These are phyloP conservation scores for Beauveria australis DNA, from an alignment of 2,329 filamentous ascomycete species.

Conservation along the genomic window DNA sequence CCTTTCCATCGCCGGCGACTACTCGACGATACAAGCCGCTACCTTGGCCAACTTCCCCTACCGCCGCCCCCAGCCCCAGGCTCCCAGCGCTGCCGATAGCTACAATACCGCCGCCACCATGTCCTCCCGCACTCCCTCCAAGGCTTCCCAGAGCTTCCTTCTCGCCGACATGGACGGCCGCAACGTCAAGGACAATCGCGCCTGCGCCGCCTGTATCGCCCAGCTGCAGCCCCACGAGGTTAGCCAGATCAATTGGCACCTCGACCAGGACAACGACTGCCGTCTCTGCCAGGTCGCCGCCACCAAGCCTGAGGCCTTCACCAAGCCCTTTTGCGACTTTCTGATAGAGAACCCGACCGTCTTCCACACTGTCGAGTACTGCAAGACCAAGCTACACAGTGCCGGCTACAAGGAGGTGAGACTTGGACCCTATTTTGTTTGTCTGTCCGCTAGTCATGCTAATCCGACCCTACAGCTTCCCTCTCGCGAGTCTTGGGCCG, in stretches of 20 bases:
- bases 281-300: constrained; percentile 30
- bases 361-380: constrained; percentile 79
- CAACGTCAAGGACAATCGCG: constrained; percentile 24
- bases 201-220: constrained; percentile 32
- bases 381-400: constrained; percentile 62
- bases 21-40: constrained; percentile 27
- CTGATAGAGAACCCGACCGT: constrained; percentile 85
- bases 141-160: constrained; percentile 36
- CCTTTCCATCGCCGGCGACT: constrained; percentile 32
- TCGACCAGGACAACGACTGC: constrained; percentile 21
- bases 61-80: constrained; percentile 16
- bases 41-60: constrained; percentile 21
- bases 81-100: not conserved
- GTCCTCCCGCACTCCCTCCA: not conserved
- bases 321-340: constrained; percentile 79
- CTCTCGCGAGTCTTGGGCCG: constrained; percentile 69
- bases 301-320: constrained; percentile 56
- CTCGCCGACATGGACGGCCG: constrained; percentile 32
- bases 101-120: not conserved
- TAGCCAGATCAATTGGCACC: constrained; percentile 24
- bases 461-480: constrained; percentile 45
- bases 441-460: not conserved
- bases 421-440: not conserved
- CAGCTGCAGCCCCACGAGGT: constrained; percentile 22
- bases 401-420: constrained; percentile 65